phyloP scores from a whole-genome alignment of 139 green algal genomes.

The Bryopsis sp. region DNA sequence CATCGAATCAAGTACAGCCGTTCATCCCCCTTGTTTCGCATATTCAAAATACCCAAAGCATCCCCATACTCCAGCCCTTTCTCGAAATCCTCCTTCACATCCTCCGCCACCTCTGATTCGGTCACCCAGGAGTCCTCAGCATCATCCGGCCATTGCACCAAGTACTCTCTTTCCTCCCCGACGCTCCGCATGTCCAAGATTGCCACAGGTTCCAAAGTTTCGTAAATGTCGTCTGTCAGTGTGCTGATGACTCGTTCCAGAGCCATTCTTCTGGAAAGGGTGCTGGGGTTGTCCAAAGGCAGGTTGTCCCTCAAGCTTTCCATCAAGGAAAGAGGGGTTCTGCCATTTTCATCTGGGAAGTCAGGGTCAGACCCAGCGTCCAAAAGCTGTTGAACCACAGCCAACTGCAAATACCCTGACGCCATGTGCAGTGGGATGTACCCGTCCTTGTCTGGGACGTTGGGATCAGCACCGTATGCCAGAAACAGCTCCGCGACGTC shows the following conservation, averaged over 20 bases:
- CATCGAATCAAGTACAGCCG: conserved; percentile 42
- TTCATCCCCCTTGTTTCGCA: conserved; percentile 29
- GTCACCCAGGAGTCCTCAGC: conserved; percentile 16
- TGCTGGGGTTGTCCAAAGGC: conserved; percentile 32
- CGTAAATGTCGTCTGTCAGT: conserved; percentile 30
- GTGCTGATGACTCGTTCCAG: conserved; percentile 15
- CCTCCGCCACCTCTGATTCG: conserved; percentile 33
- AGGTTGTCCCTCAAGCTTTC: conserved; percentile 40
- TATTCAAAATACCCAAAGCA: conserved; percentile 34
- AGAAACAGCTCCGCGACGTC: conserved; percentile 32
- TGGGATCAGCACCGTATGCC: conserved; percentile 44
- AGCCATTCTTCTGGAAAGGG: conserved; percentile 23
- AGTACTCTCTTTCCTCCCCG: conserved; percentile 33
- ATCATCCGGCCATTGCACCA: conserved; percentile 40
- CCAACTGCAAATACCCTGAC: conserved; percentile 51
- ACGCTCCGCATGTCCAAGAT: conserved; percentile 33
- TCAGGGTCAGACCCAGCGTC: conserved; percentile 49
- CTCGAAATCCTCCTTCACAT: conserved; percentile 51
- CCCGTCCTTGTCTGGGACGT: conserved; percentile 30
- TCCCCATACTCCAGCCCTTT: conserved; percentile 49
- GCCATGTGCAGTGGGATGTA: conserved; percentile 74
- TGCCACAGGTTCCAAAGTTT: conserved; percentile 44
- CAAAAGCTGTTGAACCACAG: conserved; percentile 44
- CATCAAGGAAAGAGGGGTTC: conserved; percentile 38
- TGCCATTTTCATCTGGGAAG: conserved; percentile 32